Base-by-base conservation (phyloP, 768 basidiomycete genomes). In the Psilocybe cyanescens region DNA sequence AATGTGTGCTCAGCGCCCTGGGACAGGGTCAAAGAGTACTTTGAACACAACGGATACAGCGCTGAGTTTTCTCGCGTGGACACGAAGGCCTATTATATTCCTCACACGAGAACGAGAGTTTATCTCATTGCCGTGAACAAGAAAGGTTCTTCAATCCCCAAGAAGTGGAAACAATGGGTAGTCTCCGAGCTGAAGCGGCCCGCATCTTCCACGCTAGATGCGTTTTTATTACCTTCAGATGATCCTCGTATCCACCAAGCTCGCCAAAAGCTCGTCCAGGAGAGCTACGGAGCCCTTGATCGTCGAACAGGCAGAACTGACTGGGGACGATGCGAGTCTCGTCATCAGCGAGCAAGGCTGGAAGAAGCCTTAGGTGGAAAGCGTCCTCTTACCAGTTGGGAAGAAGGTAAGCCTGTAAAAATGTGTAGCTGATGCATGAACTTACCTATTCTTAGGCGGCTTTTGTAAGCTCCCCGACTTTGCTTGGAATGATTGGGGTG, bases 1-100 rank as follows among this genome's bases (percentile, higher is more conserved):
- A 98, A 98, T 69, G 96, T 98, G 35, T 94, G 91, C 70, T 83
- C 85, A 50, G 96, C 96, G 0, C 95, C 96, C 4, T 98, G 96
- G 95, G 74, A 76, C 1, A 75, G 79, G 33, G 93, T 97, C n/a
- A 80, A 83, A 57, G 75, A 86, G 46, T 88, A 92, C 65, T 97
- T 97, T 66, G 86, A 83, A 64, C 77, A 84, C 45, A 84, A 86
- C 53, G 83, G 85, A 4, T 98, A 97, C 73, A 88, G 87, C 63
- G 94, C 96, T 0, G 76, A 81, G 14, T 85, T 74, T 57, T 70
- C 83, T 24, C 84, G 92, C 49, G 86, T 93, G 67, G 95, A 94
- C 68, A 92, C 90, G 24, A 97, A 96, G 72, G 80, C 87, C 19
- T 97, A 88, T 71, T 98, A 98, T 71, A 94, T 98, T 58, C 95